Conservation (phyloP, 2,329 filamentous ascomycete species). For the Alternaria gaisen region DNA sequence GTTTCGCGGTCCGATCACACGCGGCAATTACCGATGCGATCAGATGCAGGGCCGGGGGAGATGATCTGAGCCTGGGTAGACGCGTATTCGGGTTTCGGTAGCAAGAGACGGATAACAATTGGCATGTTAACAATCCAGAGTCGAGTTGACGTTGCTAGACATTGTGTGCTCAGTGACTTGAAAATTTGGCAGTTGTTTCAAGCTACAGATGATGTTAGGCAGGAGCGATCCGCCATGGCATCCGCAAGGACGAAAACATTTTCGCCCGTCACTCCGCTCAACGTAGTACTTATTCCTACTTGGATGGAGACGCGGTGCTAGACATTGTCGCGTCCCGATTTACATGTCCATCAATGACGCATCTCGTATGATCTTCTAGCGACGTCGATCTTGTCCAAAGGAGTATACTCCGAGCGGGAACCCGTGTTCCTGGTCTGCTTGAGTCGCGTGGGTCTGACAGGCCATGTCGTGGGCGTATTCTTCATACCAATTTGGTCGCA, state of each 20-base stretch:
- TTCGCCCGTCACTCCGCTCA: background rate
- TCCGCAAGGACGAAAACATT: background rate
- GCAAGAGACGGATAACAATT: background rate
- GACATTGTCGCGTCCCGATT: background rate
- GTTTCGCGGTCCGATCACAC: constrained; percentile 15
- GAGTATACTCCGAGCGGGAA: constrained; percentile 16
- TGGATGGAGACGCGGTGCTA: background rate
- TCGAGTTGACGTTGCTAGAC: background rate
- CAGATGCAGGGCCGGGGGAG: background rate
- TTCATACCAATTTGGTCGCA: background rate
- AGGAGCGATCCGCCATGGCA: background rate
- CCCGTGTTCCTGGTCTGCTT: constrained; percentile 5
- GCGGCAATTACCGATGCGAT: constrained; percentile 10
- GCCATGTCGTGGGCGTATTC: background rate
- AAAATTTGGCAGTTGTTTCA: background rate
- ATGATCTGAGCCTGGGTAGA: background rate
- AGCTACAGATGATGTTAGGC: constrained; percentile 1
- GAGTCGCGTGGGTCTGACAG: background rate
- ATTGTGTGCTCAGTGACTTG: background rate
- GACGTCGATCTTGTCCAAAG: constrained; percentile 11
- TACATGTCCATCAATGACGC: background rate
- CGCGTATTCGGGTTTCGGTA: background rate
- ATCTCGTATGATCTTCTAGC: background rate
- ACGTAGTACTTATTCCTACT: background rate
- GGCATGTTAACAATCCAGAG: background rate